Base-by-base conservation (phyloP, 139 green algal species). In the Dunaliella primolecta region DNA sequence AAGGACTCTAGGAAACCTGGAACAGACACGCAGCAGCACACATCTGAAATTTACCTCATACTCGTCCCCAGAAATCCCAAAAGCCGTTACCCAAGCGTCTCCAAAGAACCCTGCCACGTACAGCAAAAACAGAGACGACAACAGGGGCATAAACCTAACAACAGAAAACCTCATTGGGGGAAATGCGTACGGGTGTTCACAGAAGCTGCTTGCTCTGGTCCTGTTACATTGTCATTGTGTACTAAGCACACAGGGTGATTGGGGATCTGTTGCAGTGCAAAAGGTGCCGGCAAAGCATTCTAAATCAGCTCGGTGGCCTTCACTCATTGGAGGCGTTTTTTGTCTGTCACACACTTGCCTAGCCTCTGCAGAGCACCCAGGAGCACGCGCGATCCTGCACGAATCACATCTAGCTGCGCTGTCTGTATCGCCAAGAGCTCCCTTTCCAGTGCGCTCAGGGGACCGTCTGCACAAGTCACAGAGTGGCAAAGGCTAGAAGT, bases 351-450 rank as follows among this genome's bases (percentile, higher is more conserved):
- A n/a, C n/a, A n/a, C n/a, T n/a, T n/a, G n/a, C 75, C 75, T 80
- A 23, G n/a, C 21, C n/a, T 38, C 75, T 38, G 75, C 75, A 80
- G 29, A 11, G 30, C 75, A 11, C 33, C 75, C 75, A 80, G 75
- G 2, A 80, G 75, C 11, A 32, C 33, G 30, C 75, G 75, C 75
- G 36, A 29, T 1, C 75, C 75, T 30, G 27, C n/a, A 36, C 75
- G 29, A n/a, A 80, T 36, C 75, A 80, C 75, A 80, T 80, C 75
- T 30, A 80, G 75, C 75, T 80, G 75, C 11, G 75, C 2, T 23
- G n/a, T 80, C 11, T 30, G 29, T 36, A 36, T 36, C 75, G 2
- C 7, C 75, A 80, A 11, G 29, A 80, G 2, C 29, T 80, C 75
- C 30, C 30, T 80, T 32, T 32, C 75, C 20, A n/a, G 2, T 30